Evolutionary conservation across 163 green algal genomes (phyloP).

Genomic region (Scenedesmus sp.): DNA sequence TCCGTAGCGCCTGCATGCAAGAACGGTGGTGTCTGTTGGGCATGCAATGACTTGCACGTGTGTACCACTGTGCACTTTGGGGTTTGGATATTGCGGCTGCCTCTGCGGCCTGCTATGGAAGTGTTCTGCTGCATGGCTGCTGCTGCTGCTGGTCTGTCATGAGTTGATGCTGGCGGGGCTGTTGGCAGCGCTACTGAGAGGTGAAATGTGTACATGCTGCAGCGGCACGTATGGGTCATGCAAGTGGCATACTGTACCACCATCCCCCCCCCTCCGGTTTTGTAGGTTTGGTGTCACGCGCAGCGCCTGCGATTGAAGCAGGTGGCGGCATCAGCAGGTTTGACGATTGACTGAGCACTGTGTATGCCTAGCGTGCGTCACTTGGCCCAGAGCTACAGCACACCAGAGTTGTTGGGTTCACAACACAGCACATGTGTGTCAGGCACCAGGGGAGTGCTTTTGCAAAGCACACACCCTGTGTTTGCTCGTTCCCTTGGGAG

Average conservation of each 20-base stretch:
- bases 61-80: not conserved
- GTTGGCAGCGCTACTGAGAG: too few species aligned
- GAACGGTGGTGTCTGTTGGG: not conserved
- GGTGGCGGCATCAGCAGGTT: not conserved
- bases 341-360: not conserved
- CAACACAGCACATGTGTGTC: not conserved
- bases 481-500: not conserved
- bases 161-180: not conserved
- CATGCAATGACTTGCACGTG: not conserved
- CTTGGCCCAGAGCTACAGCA: not conserved
- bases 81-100: not conserved
- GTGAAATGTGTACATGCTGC: not conserved
- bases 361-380: not conserved
- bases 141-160: not conserved
- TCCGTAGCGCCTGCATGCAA: too few species aligned
- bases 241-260: not conserved
- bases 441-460: too few species aligned
- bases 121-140: too few species aligned
- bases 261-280: not conserved
- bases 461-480: too few species aligned
- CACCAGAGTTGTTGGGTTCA: not conserved
- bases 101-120: not conserved
- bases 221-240: not conserved
- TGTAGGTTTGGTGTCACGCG: not conserved
- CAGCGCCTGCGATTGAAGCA: not conserved